Evolutionary conservation across 179 eudicot genomes (phyloP), one percentile per base, ranked within the genome.

Genomic region (Beta macrorhiza): DNA sequence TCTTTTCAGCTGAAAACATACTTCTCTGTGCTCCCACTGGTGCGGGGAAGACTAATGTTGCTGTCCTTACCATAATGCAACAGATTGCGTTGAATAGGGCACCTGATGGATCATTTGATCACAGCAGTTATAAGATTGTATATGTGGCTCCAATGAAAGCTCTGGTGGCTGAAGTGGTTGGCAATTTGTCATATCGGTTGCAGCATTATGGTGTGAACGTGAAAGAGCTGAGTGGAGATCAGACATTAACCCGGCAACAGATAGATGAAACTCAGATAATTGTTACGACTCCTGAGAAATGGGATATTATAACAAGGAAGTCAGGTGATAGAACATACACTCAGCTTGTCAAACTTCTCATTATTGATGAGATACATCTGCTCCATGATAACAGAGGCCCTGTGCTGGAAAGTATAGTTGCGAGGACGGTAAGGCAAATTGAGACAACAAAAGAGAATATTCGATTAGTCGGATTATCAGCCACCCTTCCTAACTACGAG

Each of bases 71-170:
- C 67, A 97, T 97, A 78, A 91, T 97, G 73, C 99, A 97, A 86
- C 99, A 97, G 89, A 82, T 97, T 76, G 95, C 90, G 1, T 82
- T 94, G 87, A 86, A 92, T 80, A 90, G 88, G 86, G 90, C 85
- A 70, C 87, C 84, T 47, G 99, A 93, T 85, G 97, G 95, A 52
- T 83, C 97, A 44, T 87, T 92, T 78, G 90, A 94, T 71, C 93
- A 90, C 79, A 86, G 79, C 65, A 82, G 77, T 78, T 94, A 91
- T 84, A 96, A 96, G 90, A 91, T 94, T 83, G 97, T 96, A n/a
- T 97, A 97, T 80, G 99, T 97, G 80, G 99, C 98, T 67, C 98
- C 99, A 7, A 97, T 94, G 98, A 97, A 94, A 82, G 99, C 98
- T 58, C 93, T 97, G 77, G 99, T 97, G 77, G 99, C 98, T 64